phyloP scores from a whole-genome alignment of 495 filamentous ascomycete species.

The Aspergillus steynii region DNA sequence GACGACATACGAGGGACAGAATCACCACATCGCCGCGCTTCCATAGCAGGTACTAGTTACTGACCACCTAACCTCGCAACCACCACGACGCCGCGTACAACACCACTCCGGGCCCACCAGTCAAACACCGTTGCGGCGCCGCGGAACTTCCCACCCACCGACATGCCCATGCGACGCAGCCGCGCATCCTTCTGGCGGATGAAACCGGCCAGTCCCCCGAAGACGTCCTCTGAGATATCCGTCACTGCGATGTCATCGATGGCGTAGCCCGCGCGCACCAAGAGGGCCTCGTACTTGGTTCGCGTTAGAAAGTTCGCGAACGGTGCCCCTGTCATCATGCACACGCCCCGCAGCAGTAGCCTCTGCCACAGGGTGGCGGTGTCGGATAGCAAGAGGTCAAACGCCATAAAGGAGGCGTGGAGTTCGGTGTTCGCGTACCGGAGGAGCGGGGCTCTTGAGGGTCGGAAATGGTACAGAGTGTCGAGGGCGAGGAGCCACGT shows the following conservation, averaged over 20 bases:
- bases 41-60: not conserved
- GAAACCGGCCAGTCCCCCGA: slow-evolving; percentile 37
- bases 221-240: slow-evolving; percentile 48
- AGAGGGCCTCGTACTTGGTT: slow-evolving; percentile 58
- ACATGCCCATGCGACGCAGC: slow-evolving; percentile 35
- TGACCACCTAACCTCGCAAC: slow-evolving; percentile 28
- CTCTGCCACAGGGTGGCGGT: slow-evolving; percentile 19
- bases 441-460: slow-evolving; percentile 43
- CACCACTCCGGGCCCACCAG: slow-evolving; percentile 46
- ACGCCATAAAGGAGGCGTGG: slow-evolving; percentile 46
- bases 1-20: too few species aligned
- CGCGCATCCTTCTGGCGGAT: slow-evolving; percentile 31
- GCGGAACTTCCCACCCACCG: slow-evolving; percentile 35
- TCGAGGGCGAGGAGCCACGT: slow-evolving; percentile 53
- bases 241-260: slow-evolving; percentile 33
- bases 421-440: slow-evolving; percentile 31
- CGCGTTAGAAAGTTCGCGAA: slow-evolving; percentile 49
- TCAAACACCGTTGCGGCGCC: slow-evolving; percentile 38
- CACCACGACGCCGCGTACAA: slow-evolving; percentile 46
- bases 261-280: slow-evolving; percentile 42
- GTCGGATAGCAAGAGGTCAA: slow-evolving; percentile 35
- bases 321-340: slow-evolving; percentile 31
- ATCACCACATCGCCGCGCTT: too few species aligned
- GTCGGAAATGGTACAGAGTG: slow-evolving; percentile 51
- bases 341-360: slow-evolving; percentile 34